Base-by-base conservation (phyloP, 306 rosid genomes). In the Cajanus cajan region DNA sequence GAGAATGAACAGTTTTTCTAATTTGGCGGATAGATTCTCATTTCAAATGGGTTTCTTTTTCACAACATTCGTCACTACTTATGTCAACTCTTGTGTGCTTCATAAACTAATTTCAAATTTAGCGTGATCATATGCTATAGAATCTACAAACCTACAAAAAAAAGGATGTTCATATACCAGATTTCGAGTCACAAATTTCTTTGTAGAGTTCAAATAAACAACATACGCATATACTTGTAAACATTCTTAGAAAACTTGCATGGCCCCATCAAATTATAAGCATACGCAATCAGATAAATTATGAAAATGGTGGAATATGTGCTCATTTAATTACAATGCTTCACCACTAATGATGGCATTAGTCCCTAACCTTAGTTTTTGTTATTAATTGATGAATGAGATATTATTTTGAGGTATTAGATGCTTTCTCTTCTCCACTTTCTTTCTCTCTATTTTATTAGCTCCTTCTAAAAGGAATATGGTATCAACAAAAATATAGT, bases 71-170 rank as follows among this genome's bases (percentile, higher is more conserved):
- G 16, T 59, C 74, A 47, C 37, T 41, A n/a, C 22, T 31, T 18
- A 70, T 85, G 79, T 85, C 86, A 85, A 85, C 86, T 85, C 82
- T 85, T 78, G 66, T 51, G 74, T 78, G 86, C 88, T 74, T 48
- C 76, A 13, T 24, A 41, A 71, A 57, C 25, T 33, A 45, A 39
- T 66, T 66, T 63, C 25, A 71, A 57, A 77, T 39, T 59, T 82
- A 76, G 50, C 33, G 16, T 34, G 51, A 76, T 70, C 64, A 25
- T 6, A 15, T 45, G 19, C 52, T 50, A 28, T 51, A 70, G 82
- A 82, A 70, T 82, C 61, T 39, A 14, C 43, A 73, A 59, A 66
- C 79, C 73, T 73, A 41, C 62, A 31, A n/a, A 61, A 16, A 15
- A 71, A 76, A 9, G 54, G 47, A 1, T 64, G 59, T 70, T 58